Base-by-base conservation (phyloP, 345 rosid species). In the Brassica incana region DNA sequence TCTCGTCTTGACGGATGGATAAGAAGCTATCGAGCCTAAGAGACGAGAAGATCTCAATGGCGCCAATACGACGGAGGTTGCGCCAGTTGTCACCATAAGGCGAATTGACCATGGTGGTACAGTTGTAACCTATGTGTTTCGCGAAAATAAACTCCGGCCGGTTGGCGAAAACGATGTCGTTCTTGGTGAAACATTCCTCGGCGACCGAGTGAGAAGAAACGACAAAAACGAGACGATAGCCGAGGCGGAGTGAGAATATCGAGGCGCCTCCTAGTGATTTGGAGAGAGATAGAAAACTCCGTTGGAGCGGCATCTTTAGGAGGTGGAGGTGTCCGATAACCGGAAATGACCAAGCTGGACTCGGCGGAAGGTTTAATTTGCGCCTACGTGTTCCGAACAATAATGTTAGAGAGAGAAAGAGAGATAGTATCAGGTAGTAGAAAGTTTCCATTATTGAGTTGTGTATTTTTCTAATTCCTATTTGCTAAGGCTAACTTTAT, bases 21-120 rank as follows among this genome's bases (percentile, higher is more conserved):
- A 52, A 3, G 58, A 83, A 82, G 35, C 1, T 35, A 67, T 84
- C 83, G 3, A 86, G 86, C 16, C 86, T 85, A 65, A 29, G 61
- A 0, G 83, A 14, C 5, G 89, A 83, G 81, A 89, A 81, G 50
- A 89, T 70, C 58, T 86, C 87, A 3, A 77, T 15, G 14, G 87
- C 20, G 8, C 78, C 65, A 16, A 86, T 82, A 60, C 86, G 85
- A 16, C 90, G 88, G 0, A 85, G 87, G 81, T 89, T 89, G 16
- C 92, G 81, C 92, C 90, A 89, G 25, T 75, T 84, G 27, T 85
- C 85, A 0, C 90, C 90, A 48, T 89, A 87, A 3, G 86, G 40
- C 3, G 84, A 62, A 10, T 0, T 3, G 2, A 23, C 74, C 29
- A 86, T 32, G 16, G 83, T 84, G 18, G 86, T 82, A 16, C 70